Base-by-base conservation (phyloP, 768 basidiomycete genomes). In the Kwoniella botswanensis region DNA sequence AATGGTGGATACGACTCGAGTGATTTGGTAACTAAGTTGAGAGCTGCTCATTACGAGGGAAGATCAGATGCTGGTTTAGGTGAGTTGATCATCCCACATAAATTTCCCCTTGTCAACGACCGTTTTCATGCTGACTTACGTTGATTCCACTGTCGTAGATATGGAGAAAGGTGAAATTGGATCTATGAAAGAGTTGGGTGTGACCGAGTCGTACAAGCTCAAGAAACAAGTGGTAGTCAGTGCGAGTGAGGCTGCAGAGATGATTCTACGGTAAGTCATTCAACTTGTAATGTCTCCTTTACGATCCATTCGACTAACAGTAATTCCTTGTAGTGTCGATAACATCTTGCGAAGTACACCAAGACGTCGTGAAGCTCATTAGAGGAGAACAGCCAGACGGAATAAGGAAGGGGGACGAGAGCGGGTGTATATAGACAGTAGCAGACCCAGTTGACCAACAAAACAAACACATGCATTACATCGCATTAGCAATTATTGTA, bases 1-100 rank as follows among this genome's bases (percentile, higher is more conserved):
- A 99, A 99, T 78, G 97, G 95, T 7, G 97, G 97, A 0, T 95
- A 92, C 83, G 97, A 99, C 82, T 96, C 94, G n/a, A 91, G 92
- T 12, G 97, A 99, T 78, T 87, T 99, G 22, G 96, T 98, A 15
- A 86, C 94, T 42, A 89, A 88, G 77, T 86, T 99, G 44, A 86
- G 97, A 65, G 95, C 95, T 1, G 94, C 94, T 11, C 97, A 99
- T 84, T 96, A 92, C 82, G 94, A 94, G 74, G 94, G 95, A 3
- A 87, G 90, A 73, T 73, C 85, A 3, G 94, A 98, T 78, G 90
- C 94, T 57, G 97, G 97, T 15, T 87, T 98, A 7, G 91, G 94
- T 94, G 81, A 73, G 91, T 85, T 4, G 55, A 42, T 15, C 43
- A 41, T 21, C 41, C 18, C 2, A 6, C 13, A 21, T 2, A 13